Base-by-base conservation (phyloP, 345 rosid species). In the Clarkia xantiana region DNA sequence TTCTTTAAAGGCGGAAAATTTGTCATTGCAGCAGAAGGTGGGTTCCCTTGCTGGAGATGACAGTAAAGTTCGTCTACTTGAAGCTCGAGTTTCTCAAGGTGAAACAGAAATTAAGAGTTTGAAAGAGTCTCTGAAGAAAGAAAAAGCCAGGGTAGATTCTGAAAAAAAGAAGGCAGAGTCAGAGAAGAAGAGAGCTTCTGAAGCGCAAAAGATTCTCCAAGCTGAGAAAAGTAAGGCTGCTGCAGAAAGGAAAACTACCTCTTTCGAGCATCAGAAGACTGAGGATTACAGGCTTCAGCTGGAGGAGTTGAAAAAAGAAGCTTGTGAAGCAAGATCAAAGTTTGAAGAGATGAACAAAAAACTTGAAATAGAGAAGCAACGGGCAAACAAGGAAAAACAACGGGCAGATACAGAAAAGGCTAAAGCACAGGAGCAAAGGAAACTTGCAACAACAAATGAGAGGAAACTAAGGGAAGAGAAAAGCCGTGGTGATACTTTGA, bases 331-430 rank as follows among this genome's bases (percentile, higher is more conserved):
- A 23, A 82, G 73, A 59, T 61, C 63, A 29, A 81, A 63, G 51
- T 57, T 57, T 61, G 82, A 71, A 49, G 76, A 64, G 55, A 51
- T 51, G 15, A 64, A 46, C 51, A 70, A 67, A 46, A 66, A 69
- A 60, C 71, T 80, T 44, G 76, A 76, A 59, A 63, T 68, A 48
- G 86, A 79, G 75, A 82, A 72, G 64, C 66, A 65, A 43, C 73
- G 62, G 66, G 62, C 64, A 56, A 49, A 19, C 38, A 71, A 67
- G 58, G 85, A 76, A 69, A 80, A 70, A 61, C 65, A 76, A 47
- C 65, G 62, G 48, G 87, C 75, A 9, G 76, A 80, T 64, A 43
- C 53, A 44, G 80, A 78, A 64, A 72, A 62, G 65, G 76, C 58
- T 23, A 78, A 74, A 70, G 76, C 69, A 40, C 68, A 59, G 57